These are phyloP conservation scores for Cryphonectria nitschkei DNA, from an alignment of 2,329 filamentous ascomycete species.

Conservation along the genomic window DNA sequence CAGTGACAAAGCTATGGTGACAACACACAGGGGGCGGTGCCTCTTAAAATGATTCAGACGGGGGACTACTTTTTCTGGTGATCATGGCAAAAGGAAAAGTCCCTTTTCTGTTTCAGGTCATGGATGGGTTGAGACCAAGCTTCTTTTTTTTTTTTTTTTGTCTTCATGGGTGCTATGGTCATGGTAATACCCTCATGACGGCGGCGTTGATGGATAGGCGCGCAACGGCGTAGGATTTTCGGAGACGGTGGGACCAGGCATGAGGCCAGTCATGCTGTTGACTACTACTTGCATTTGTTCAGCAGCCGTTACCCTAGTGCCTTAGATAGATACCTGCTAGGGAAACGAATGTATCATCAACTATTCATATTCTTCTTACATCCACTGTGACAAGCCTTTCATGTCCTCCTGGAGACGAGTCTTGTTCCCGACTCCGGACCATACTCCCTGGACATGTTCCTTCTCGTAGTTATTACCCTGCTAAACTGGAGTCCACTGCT, in stretches of 20 bases:
- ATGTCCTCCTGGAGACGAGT: neutral
- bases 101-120: neutral
- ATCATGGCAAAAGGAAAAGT: constrained; percentile 4
- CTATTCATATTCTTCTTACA: neutral
- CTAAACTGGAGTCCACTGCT: too few relatives aligned
- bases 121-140: constrained; percentile 7
- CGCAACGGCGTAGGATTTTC: neutral
- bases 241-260: neutral
- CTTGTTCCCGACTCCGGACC: neutral
- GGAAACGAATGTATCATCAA: neutral
- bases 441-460: too few relatives aligned
- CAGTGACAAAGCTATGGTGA: neutral
- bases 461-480: too few relatives aligned
- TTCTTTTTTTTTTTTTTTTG: neutral
- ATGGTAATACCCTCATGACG: constrained; percentile 17
- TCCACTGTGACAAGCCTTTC: neutral
- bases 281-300: neutral
- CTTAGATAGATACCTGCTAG: neutral
- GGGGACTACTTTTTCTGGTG: neutral
- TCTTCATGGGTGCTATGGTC: neutral
- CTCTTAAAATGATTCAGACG: too few relatives aligned
- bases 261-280: neutral
- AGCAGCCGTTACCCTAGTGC: neutral
- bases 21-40: neutral
- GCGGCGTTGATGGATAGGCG: constrained; percentile 12